Evolutionary conservation across 345 rosid genomes (phyloP).

Genomic region (Eutrema yunnanense): DNA sequence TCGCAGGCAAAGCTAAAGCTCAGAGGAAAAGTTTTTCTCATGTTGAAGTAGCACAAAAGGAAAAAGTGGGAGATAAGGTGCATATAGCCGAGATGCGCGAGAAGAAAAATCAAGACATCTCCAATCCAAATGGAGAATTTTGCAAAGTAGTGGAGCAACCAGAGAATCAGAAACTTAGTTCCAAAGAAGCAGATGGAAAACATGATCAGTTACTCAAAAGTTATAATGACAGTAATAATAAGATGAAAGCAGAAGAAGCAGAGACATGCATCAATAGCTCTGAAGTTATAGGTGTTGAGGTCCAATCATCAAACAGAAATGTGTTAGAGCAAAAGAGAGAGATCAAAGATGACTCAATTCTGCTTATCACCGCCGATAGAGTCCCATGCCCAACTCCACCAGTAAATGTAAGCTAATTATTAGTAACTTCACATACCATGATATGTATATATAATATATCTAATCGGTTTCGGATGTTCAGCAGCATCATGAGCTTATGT

Average conservation of each 20-base stretch:
- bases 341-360: constrained; percentile 30
- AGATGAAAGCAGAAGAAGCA: constrained; percentile 31
- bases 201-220: constrained; percentile 24
- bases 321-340: constrained; percentile 26
- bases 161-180: constrained; percentile 30
- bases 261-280: constrained; percentile 25
- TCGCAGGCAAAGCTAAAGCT: constrained; percentile 29
- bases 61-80: constrained; percentile 13
- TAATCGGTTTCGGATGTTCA: not conserved
- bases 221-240: constrained; percentile 30
- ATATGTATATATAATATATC: not conserved
- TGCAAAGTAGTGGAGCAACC: constrained; percentile 26
- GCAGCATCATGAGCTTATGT: constrained; percentile 32
- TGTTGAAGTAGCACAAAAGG: constrained; percentile 14
- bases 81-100: constrained; percentile 28
- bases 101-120: constrained; percentile 37
- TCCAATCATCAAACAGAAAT: constrained; percentile 14
- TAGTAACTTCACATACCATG: not conserved
- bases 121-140: constrained; percentile 28
- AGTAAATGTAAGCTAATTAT: constrained; percentile 43
- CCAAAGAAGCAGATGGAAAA: constrained; percentile 37
- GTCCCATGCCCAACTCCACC: constrained; percentile 25
- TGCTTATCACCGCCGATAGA: constrained; percentile 24
- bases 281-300: constrained; percentile 22
- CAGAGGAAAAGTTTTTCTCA: constrained; percentile 31